These are phyloP conservation scores for Nothophaeocryptopus gaeumannii DNA, from an alignment of 2,329 filamentous ascomycete species.

Conservation along the genomic window DNA sequence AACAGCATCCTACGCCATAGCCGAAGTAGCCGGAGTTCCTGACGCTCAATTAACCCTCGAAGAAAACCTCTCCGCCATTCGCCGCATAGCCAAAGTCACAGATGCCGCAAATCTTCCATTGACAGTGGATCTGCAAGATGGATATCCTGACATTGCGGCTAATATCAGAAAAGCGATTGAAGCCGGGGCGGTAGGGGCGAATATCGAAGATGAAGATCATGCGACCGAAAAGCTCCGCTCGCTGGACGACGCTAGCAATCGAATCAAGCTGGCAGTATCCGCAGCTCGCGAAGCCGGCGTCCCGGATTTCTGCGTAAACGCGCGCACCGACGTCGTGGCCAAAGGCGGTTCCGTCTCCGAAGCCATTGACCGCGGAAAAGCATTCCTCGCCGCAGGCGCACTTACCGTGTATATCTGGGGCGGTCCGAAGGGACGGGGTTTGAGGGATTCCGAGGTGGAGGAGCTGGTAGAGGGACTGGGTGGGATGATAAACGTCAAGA, in stretches of 20 bases:
- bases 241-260: slow-evolving; percentile 47
- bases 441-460: slow-evolving; percentile 49
- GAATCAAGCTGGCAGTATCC: slow-evolving; percentile 46
- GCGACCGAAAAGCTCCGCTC: slow-evolving; percentile 38
- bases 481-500: slow-evolving; percentile 51
- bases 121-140: slow-evolving; percentile 60
- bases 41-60: slow-evolving; percentile 47
- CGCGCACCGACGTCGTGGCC: slow-evolving; percentile 55
- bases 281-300: slow-evolving; percentile 50
- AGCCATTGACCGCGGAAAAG: slow-evolving; percentile 53
- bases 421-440: slow-evolving; percentile 41
- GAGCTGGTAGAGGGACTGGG: slow-evolving; percentile 49
- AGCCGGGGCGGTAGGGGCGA: slow-evolving; percentile 56
- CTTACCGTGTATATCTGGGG: slow-evolving; percentile 63
- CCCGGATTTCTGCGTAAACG: slow-evolving; percentile 57
- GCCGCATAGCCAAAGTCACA: slow-evolving; percentile 46
- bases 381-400: slow-evolving; percentile 58
- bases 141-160: slow-evolving; percentile 52
- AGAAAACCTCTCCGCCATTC: slow-evolving; percentile 51
- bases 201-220: slow-evolving; percentile 56
- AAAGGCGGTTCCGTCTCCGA: slow-evolving; percentile 45
- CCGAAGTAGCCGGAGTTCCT: slow-evolving; percentile 31
- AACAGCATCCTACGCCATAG: slow-evolving; percentile 38
- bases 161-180: slow-evolving; percentile 48
- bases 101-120: slow-evolving; percentile 47